Evolutionary conservation across 768 basidiomycete species (phyloP).

Genomic region (Leccinum variicolor): DNA sequence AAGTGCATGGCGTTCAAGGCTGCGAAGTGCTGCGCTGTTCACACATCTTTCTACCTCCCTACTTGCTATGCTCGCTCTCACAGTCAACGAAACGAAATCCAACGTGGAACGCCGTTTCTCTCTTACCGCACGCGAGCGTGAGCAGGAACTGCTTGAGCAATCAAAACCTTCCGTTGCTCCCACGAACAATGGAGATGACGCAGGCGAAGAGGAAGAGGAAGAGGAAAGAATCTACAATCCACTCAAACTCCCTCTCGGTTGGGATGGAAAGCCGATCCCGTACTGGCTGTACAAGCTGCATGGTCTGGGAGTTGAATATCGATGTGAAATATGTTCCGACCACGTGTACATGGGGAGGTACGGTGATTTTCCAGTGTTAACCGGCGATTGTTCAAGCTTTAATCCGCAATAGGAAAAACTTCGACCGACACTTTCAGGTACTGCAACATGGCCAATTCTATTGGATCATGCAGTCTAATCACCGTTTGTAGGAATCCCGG

Average conservation of each 20-base stretch:
- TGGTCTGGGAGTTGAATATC: slow-evolving; percentile 96
- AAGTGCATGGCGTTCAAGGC: slow-evolving; percentile 41
- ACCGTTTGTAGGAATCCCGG: slow-evolving; percentile 68
- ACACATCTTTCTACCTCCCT: slow-evolving; percentile 70
- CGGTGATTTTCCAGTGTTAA: slow-evolving; percentile 18
- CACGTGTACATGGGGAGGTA: slow-evolving; percentile 95
- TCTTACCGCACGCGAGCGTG: slow-evolving; percentile 95
- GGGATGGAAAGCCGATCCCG: slow-evolving; percentile 99
- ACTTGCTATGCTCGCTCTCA: slow-evolving; percentile 57
- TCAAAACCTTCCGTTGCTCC: slow-evolving; percentile 47
- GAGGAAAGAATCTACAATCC: slow-evolving; percentile 98
- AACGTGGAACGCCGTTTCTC: slow-evolving; percentile 97
- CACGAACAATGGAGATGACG: slow-evolving; percentile 41
- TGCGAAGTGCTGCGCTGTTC: slow-evolving; percentile 63
- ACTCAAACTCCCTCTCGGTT: slow-evolving; percentile 91
- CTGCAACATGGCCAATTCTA: slow-evolving; percentile 11
- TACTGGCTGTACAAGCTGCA: slow-evolving; percentile 99
- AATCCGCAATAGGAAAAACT: slow-evolving; percentile 70
- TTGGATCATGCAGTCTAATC: slow-evolving; percentile 15
- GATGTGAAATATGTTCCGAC: slow-evolving; percentile 96
- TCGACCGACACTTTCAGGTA: slow-evolving; percentile 93
- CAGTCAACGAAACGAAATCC: slow-evolving; percentile 85
- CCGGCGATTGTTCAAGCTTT: slow-evolving; percentile 13
- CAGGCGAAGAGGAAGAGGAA: slow-evolving; percentile 83
- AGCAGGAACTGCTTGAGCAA: slow-evolving; percentile 85